These are phyloP conservation scores for Globisporangium irregulare DNA, from an alignment of 352 stramenopile species.

Conservation along the genomic window DNA sequence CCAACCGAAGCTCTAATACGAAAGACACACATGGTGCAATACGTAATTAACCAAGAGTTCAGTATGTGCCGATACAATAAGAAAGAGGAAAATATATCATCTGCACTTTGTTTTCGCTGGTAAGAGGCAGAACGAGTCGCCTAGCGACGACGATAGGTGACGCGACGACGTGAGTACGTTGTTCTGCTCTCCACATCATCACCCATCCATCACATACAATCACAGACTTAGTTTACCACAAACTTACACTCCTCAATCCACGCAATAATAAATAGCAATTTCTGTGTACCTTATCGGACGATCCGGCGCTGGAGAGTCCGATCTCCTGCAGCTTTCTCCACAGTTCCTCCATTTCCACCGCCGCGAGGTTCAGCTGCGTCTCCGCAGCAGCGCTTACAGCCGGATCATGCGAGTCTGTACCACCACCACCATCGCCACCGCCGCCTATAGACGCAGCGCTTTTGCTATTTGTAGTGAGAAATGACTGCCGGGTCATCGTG, in stretches of 20 bases:
- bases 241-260: neutral
- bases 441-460: neutral
- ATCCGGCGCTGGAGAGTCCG: slow-evolving; percentile 53
- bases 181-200: slow-evolving; percentile 11
- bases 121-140: slow-evolving; percentile 83
- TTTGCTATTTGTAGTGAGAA: neutral
- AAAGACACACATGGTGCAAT: neutral
- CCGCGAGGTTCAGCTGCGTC: slow-evolving; percentile 62
- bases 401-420: slow-evolving; percentile 4
- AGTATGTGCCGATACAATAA: neutral
- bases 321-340: slow-evolving; percentile 80
- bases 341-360: slow-evolving; percentile 81
- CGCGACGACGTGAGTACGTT: slow-evolving; percentile 75
- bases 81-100: neutral
- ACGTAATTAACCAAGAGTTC: neutral
- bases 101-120: slow-evolving; percentile 44
- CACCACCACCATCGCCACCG: neutral
- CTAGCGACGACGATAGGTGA: slow-evolving; percentile 77
- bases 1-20: slow-evolving; percentile 39
- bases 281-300: slow-evolving; percentile 48
- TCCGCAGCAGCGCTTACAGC: slow-evolving; percentile 37
- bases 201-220: neutral
- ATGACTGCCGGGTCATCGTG: neutral
- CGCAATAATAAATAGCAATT: neutral
- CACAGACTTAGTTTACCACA: neutral